Evolutionary conservation across 1,284 basidiomycete genomes (phyloP).

Genomic region (Pseudozyma hubeiensis): DNA sequence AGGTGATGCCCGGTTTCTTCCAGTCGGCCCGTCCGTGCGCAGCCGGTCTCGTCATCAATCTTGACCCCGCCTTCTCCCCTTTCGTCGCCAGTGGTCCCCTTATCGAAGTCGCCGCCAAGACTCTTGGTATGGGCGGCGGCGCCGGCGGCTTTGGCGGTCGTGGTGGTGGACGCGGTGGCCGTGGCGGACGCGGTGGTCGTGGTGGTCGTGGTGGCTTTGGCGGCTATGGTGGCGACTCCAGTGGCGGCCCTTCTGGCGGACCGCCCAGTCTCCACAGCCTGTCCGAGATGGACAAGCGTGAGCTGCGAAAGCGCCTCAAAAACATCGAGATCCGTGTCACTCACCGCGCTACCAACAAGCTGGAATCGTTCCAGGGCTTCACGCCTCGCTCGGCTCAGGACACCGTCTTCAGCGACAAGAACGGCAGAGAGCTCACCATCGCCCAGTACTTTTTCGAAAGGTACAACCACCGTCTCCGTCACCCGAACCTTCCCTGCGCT

Average conservation of each 20-base stretch:
- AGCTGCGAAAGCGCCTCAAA: constrained; percentile 50
- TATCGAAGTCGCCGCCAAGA: constrained; percentile 37
- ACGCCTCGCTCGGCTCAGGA: constrained; percentile 35
- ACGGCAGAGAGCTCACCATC: constrained; percentile 33
- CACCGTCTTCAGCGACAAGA: constrained; percentile 28
- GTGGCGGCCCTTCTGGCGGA: constrained; percentile 7
- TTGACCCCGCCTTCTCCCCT: constrained; percentile 56
- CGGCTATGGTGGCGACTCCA: constrained; percentile 16
- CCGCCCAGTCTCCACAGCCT: constrained; percentile 10
- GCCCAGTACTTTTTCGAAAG: constrained; percentile 43
- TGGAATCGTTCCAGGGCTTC: constrained; percentile 53
- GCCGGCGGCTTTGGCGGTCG: constrained; percentile 36
- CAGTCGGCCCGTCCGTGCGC: constrained; percentile 54
- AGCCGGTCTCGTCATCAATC: constrained; percentile 55
- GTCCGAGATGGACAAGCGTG: constrained; percentile 29
- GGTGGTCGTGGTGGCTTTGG: constrained; percentile 24
- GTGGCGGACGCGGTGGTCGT: constrained; percentile 24
- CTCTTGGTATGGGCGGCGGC: constrained; percentile 43
- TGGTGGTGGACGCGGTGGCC: constrained; percentile 42
- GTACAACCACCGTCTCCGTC: constrained; percentile 46
- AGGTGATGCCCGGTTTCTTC: constrained; percentile 57
- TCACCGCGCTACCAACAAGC: constrained; percentile 49
- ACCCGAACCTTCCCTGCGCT: constrained; percentile 48
- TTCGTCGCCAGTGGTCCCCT: constrained; percentile 49
- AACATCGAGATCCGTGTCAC: constrained; percentile 43